These are phyloP conservation scores for Gossypium gossypioides DNA, from an alignment of 441 rosid genomes.

Conservation along the genomic window DNA sequence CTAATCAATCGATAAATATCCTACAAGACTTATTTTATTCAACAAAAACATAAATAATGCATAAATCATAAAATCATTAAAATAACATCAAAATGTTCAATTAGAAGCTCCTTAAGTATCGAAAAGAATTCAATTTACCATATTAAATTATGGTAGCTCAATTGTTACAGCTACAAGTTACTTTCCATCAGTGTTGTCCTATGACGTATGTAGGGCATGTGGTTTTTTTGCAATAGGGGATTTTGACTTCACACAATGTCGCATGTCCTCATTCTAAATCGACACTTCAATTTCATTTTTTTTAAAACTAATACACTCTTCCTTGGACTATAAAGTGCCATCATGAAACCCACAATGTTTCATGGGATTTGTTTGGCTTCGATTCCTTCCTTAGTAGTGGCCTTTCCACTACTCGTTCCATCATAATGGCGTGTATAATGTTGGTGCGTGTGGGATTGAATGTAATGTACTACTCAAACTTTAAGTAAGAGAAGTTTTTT, in stretches of 20 bases:
- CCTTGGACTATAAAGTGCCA: neutral
- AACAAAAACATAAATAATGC: no score
- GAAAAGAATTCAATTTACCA: neutral
- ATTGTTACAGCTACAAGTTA: neutral
- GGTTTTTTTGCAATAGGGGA: neutral
- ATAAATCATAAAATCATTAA: neutral
- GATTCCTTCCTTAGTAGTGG: neutral
- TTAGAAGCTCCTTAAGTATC: neutral
- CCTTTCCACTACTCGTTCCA: neutral
- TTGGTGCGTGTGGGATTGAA: neutral
- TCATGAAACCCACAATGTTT: neutral
- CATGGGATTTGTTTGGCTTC: neutral
- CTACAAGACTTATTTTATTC: no score
- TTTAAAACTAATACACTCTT: neutral
- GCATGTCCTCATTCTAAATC: neutral
- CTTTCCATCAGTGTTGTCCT: neutral
- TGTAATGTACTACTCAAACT: neutral
- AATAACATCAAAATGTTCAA: neutral
- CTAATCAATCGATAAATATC: neutral
- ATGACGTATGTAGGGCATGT: neutral
- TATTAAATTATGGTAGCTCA: neutral
- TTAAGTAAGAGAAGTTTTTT: neutral
- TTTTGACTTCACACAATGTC: neutral
- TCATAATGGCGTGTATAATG: neutral
- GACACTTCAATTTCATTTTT: neutral